Evolutionary conservation across 495 filamentous ascomycete species (phyloP).

Genomic region (Podospora australis): DNA sequence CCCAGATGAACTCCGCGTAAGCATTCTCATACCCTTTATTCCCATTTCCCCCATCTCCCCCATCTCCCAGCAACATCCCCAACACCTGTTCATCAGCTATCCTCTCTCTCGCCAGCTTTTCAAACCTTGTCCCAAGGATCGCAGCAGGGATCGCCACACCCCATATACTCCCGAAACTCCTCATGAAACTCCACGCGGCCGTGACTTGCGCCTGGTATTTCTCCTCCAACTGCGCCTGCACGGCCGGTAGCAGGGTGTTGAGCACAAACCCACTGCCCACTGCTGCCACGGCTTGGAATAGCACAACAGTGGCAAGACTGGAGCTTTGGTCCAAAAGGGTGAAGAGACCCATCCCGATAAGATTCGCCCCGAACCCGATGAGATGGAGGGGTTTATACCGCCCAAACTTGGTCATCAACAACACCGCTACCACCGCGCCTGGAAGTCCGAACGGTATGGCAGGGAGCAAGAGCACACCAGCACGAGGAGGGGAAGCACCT

Average conservation of each 20-base stretch:
- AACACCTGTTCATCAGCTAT: too few species aligned
- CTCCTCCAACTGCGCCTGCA: slow-evolving; percentile 33
- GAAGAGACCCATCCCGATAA: slow-evolving; percentile 40
- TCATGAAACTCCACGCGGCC: slow-evolving; percentile 38
- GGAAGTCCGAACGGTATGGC: slow-evolving; percentile 28
- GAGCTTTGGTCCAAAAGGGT: slow-evolving; percentile 20
- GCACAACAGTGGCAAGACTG: neutral
- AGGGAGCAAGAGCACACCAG: slow-evolving; percentile 38
- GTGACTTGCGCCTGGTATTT: slow-evolving; percentile 35
- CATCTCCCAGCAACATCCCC: too few species aligned
- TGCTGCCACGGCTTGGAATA: slow-evolving; percentile 4
- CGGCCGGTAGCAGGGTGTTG: slow-evolving; percentile 30
- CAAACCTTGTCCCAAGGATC: slow-evolving; percentile 42
- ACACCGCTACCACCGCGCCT: slow-evolving; percentile 23
- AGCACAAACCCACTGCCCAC: slow-evolving; percentile 29
- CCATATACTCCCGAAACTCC: slow-evolving; percentile 44
- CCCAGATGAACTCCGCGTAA: slow-evolving; percentile 6
- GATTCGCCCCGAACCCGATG: slow-evolving; percentile 30
- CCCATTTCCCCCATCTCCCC: too few species aligned
- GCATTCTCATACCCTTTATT: slow-evolving; percentile 21
- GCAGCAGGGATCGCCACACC: slow-evolving; percentile 42
- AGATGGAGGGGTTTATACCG: slow-evolving; percentile 40
- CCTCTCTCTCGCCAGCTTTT: slow-evolving; percentile 6
- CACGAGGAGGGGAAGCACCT: slow-evolving; percentile 21
- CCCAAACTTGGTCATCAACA: slow-evolving; percentile 36